phyloP scores from a whole-genome alignment of 169 alveolate species.

The Plasmodium ovale region DNA sequence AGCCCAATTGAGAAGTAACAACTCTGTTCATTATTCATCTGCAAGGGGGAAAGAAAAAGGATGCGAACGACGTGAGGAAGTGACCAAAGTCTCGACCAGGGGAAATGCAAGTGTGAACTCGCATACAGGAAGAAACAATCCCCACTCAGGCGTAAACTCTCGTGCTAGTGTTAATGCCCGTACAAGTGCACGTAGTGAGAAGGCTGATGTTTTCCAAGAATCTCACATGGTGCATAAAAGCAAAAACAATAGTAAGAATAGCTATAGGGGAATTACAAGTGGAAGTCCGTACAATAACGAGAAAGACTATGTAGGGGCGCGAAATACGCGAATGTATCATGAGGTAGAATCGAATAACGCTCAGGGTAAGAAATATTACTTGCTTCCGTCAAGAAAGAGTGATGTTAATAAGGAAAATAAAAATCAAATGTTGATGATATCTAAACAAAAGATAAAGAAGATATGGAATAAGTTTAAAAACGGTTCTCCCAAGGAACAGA shows the following conservation, averaged over 20 bases:
- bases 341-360: conserved; percentile 17
- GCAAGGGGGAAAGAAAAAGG: neutral
- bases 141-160: neutral
- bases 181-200: conserved; percentile 8
- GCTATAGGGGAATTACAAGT: neutral
- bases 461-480: conserved; percentile 66
- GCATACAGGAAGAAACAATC: neutral
- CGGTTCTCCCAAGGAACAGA: conserved; percentile 39
- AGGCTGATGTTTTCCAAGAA: neutral
- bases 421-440: conserved; percentile 40
- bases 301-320: neutral
- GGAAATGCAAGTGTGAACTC: neutral
- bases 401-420: conserved; percentile 22
- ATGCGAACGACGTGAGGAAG: neutral
- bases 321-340: conserved; percentile 6
- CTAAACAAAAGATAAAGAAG: conserved; percentile 64
- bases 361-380: conserved; percentile 29
- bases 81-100: neutral
- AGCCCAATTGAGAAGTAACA: conserved; percentile 1
- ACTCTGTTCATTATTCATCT: neutral
- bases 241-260: neutral
- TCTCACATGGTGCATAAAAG: conserved; percentile 2
- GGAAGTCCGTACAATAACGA: neutral
- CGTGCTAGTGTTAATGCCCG: neutral
- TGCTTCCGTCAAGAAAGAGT: conserved; percentile 19